Base-by-base conservation (phyloP, 768 basidiomycete species). In the Leccinellum rugosiceps region DNA sequence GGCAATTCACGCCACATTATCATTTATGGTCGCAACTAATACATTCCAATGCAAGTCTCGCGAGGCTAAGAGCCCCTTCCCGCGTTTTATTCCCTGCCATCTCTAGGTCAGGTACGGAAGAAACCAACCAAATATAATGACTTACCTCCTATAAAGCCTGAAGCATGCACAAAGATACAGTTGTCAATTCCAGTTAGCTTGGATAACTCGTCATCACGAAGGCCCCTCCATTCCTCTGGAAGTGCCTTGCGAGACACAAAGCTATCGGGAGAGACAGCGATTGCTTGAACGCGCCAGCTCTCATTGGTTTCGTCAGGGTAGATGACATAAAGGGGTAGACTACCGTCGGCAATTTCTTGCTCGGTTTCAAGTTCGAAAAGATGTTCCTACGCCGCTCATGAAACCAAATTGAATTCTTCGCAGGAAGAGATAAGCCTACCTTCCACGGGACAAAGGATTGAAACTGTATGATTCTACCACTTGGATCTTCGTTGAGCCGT, bases 61-160 rank as follows among this genome's bases (percentile, higher is more conserved):
- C 95, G 68, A 98, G 84, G 66, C 78, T 75, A 65, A 98, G 73
- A 2, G 90, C 92, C 23, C 96, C 96, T 41, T 91, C 91, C 75
- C 84, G 90, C 2, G 94, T 94, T 72, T 89, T 86, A 73, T 95
- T 94, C 25, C 91, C 92, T 93, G 61, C 5, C 44, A 55, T 50
- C 61, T 38, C 30, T 58, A 34, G 53, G 50, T 67, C 26, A 69
- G 54, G 38, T 48, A 28, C 32, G 17, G 21, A 26, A n/a, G 21
- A 49, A 21, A 50, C 25, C 17, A 34, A 48, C 52, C 47, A 11
- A 55, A 57, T 54, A 56, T 31, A 30, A 26, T 35, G 28, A 68
- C 83, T 59, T 60, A 86, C 94, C 94, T 65, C 97, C 97, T 67
- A 94, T 98, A 72, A 99, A 99, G 8, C 97, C 97, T 57, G 88